A percentile compares a stretch with the other conserved stretches of the same genome.
Conservation (phyloP, 2,329 filamentous ascomycete genomes). For the Emmonsia crescens region DNA sequence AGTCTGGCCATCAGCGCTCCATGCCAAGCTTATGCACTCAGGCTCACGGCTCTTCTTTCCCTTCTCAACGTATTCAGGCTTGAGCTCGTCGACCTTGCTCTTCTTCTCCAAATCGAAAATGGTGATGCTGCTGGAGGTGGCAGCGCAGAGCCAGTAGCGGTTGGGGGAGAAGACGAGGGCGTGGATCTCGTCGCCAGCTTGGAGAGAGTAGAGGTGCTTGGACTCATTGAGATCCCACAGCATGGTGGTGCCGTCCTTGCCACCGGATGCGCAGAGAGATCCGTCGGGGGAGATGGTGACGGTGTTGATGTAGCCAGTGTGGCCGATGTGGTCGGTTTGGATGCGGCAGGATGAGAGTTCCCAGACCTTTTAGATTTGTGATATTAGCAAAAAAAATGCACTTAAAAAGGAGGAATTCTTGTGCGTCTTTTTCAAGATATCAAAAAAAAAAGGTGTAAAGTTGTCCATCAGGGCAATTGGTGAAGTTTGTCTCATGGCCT, state of each 20-base stretch:
- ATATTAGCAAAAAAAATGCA: constrained; percentile 18
- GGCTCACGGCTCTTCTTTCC: constrained; percentile 99
- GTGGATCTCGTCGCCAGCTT: constrained; percentile 99
- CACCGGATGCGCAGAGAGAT: constrained; percentile 96
- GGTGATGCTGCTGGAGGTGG: constrained; percentile 95
- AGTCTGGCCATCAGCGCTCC: constrained; percentile 97
- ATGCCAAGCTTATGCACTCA: constrained; percentile 94
- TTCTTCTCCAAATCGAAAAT: constrained; percentile 99
- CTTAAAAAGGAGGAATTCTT: background rate
- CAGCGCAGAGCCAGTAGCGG: constrained; percentile 99
- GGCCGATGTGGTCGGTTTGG: constrained; percentile 99
- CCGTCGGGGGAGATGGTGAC: constrained; percentile 99
- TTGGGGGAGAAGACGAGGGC: constrained; percentile 99
- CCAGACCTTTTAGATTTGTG: constrained; percentile 63
- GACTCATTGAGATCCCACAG: constrained; percentile 99
- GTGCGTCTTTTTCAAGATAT: constrained; percentile 15
- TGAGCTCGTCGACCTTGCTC: constrained; percentile 99
- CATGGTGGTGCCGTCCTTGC: constrained; percentile 99
- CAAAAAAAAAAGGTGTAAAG: constrained; percentile 9
- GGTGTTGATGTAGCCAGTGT: constrained; percentile 99
- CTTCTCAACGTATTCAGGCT: constrained; percentile 90
- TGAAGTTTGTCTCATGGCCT: constrained; percentile 97
- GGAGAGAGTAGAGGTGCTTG: constrained; percentile 99
- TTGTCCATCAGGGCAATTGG: constrained; percentile 45
- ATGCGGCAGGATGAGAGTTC: constrained; percentile 98